These are phyloP conservation scores for Cydonia oblonga DNA, from an alignment of 331 rosid species.

Conservation along the genomic window DNA sequence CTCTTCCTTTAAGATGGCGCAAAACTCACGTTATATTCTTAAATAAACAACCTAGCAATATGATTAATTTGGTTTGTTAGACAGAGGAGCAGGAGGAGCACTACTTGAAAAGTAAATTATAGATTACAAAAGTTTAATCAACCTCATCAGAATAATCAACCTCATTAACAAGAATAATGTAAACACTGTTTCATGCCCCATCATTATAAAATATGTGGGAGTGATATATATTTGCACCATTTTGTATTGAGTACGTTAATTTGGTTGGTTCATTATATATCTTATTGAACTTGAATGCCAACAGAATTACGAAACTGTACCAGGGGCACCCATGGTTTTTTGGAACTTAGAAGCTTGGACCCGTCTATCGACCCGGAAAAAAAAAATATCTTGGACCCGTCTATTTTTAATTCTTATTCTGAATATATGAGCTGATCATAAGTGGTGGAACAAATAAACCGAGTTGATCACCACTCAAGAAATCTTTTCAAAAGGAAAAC, in stretches of 20 bases:
- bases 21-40: background rate
- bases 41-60: background rate
- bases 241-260: background rate
- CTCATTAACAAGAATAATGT: background rate
- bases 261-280: background rate
- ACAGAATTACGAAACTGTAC: background rate
- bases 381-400: background rate
- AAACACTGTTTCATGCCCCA: background rate
- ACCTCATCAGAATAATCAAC: background rate
- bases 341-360: background rate
- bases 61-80: background rate
- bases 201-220: background rate
- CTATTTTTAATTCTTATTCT: background rate
- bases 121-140: background rate
- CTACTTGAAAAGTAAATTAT: background rate
- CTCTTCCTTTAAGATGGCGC: background rate
- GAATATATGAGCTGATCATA: background rate
- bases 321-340: conserved; percentile 16
- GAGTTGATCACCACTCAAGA: background rate
- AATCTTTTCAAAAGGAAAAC: background rate
- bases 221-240: background rate
- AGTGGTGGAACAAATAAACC: background rate
- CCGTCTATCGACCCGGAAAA: background rate
- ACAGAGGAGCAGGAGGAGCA: background rate
- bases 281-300: background rate